These are phyloP conservation scores for Fistulinella cinereoalba DNA, from an alignment of 1,284 basidiomycete genomes.

Conservation along the genomic window DNA sequence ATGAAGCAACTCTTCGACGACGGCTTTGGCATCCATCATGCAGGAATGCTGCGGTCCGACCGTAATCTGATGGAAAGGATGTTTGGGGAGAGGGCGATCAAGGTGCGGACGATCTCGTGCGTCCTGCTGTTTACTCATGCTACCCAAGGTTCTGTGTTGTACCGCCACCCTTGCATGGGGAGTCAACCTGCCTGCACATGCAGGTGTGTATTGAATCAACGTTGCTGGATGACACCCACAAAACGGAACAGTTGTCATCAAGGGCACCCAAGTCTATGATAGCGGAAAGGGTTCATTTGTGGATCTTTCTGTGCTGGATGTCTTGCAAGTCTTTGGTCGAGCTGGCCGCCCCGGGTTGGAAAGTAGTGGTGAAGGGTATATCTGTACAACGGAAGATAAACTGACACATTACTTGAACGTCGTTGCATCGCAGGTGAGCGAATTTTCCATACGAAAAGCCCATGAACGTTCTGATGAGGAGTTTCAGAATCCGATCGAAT, in stretches of 20 bases:
- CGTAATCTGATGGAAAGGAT: constrained; percentile 95
- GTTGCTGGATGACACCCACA: constrained; percentile 12
- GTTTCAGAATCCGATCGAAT: constrained; percentile 88
- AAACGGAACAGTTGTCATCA: constrained; percentile 77
- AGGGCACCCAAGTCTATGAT: constrained; percentile 97
- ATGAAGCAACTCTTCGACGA: constrained; percentile 93
- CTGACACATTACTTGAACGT: constrained; percentile 89
- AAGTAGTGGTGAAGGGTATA: constrained; percentile 94
- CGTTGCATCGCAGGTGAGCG: constrained; percentile 78
- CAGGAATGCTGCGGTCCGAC: constrained; percentile 95
- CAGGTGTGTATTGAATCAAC: constrained; percentile 52
- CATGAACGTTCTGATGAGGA: constrained; percentile 4
- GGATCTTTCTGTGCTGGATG: constrained; percentile 94
- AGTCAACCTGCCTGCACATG: constrained; percentile 98
- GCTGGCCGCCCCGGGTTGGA: constrained; percentile 97
- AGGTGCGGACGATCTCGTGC: constrained; percentile 48
- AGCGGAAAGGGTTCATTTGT: constrained; percentile 85
- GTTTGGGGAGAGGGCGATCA: constrained; percentile 90
- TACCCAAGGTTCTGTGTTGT: constrained; percentile 87
- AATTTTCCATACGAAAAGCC: neutral
- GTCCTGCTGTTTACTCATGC: constrained; percentile 6
- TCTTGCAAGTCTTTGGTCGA: constrained; percentile 96
- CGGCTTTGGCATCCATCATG: constrained; percentile 98
- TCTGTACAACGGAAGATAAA: constrained; percentile 94
- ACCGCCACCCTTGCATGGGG: constrained; percentile 99